These are phyloP conservation scores for Dissophora ornata DNA, from an alignment of 192 early-diverging fungal species.

Conservation along the genomic window DNA sequence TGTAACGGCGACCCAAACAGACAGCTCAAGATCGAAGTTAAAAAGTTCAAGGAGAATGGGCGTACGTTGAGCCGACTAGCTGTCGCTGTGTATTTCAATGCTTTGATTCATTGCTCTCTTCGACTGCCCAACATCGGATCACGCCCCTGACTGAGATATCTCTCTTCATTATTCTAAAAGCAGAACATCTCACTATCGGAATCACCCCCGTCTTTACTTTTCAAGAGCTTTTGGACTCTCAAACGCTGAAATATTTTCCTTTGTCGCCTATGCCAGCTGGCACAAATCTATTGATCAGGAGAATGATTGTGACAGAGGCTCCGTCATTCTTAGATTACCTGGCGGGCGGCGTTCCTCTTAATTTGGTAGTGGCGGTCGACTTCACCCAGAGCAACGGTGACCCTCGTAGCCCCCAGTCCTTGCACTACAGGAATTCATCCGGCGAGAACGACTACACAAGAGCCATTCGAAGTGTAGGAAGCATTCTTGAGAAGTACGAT, in stretches of 20 bases:
- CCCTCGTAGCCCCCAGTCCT: conserved; percentile 57
- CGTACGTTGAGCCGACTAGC: neutral
- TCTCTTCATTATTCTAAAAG: conserved; percentile 28
- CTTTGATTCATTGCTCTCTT: neutral
- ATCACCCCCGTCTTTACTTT: conserved; percentile 33
- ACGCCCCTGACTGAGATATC: neutral
- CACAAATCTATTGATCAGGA: conserved; percentile 40
- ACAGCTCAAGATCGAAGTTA: conserved; percentile 48
- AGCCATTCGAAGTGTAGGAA: conserved; percentile 64
- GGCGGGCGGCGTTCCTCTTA: conserved; percentile 62
- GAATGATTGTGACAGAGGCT: conserved; percentile 53
- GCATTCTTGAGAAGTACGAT: conserved; percentile 62
- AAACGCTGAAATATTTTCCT: conserved; percentile 37
- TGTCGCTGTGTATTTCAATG: neutral
- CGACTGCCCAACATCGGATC: no score
- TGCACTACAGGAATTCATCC: conserved; percentile 59
- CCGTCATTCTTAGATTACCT: conserved; percentile 69
- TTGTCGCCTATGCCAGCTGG: conserved; percentile 40
- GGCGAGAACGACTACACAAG: conserved; percentile 64
- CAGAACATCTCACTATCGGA: conserved; percentile 48
- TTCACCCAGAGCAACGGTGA: conserved; percentile 70
- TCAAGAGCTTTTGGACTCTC: conserved; percentile 25
- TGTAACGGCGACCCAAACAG: conserved; percentile 54
- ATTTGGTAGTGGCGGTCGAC: conserved; percentile 68
- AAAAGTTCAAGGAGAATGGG: conserved; percentile 48